Evolutionary conservation across 2,329 filamentous ascomycete genomes (phyloP).

Genomic region (Ophiostoma triangulosporum): DNA sequence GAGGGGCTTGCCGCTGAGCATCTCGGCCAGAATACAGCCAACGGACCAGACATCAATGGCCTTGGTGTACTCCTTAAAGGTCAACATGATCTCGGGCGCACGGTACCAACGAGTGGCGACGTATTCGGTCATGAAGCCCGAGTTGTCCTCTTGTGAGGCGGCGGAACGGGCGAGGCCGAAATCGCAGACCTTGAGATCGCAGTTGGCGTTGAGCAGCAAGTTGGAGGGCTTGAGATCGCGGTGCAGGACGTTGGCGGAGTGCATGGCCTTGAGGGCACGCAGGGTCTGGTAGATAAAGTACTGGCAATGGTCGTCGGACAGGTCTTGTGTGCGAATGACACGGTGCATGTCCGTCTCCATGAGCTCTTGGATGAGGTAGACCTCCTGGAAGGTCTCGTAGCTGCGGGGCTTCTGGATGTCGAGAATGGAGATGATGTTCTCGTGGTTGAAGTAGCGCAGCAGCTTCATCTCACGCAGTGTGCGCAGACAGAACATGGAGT

Average conservation of each 20-base stretch:
- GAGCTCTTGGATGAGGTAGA: constrained; percentile 94
- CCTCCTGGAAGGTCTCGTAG: constrained; percentile 92
- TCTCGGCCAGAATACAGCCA: constrained; percentile 94
- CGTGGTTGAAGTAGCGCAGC: constrained; percentile 96
- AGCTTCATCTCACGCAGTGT: constrained; percentile 99
- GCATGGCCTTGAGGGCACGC: constrained; percentile 95
- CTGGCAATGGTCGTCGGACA: constrained; percentile 98
- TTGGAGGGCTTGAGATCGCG: constrained; percentile 97
- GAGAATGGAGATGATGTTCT: constrained; percentile 99
- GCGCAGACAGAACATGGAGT: constrained; percentile 96
- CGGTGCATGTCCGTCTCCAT: constrained; percentile 99
- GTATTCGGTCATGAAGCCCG: constrained; percentile 99
- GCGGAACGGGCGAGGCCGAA: constrained; percentile 93
- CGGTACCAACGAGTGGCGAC: constrained; percentile 98
- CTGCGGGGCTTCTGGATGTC: constrained; percentile 97
- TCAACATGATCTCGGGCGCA: constrained; percentile 98
- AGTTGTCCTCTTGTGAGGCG: constrained; percentile 96
- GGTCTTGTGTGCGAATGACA: constrained; percentile 94
- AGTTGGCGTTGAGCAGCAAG: constrained; percentile 92
- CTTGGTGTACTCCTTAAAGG: constrained; percentile 99
- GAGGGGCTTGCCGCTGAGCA: constrained; percentile 94
- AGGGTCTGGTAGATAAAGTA: constrained; percentile 99
- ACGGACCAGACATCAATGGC: constrained; percentile 99
- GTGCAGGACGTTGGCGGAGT: constrained; percentile 95
- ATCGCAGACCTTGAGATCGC: constrained; percentile 97